Conservation (phyloP, 176 grass and related monocot species). For the Areca catechu region DNA sequence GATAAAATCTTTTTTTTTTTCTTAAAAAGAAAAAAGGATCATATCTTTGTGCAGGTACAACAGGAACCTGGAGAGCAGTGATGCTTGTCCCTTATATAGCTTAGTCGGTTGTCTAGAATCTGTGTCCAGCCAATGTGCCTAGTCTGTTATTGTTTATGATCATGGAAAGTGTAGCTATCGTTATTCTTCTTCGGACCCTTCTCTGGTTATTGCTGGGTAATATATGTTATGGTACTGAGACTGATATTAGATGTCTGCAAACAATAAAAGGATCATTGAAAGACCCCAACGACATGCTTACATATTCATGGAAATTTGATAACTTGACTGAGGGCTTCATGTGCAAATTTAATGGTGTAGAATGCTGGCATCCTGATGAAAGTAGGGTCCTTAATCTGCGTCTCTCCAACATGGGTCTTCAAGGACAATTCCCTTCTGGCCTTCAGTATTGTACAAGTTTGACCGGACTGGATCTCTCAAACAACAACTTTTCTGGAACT, state of each 20-base stretch:
- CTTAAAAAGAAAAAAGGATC: too few species aligned
- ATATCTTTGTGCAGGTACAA: too few species aligned
- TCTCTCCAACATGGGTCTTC: constrained; percentile 68
- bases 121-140: too few species aligned
- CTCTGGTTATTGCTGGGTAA: constrained; percentile 3
- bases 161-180: not conserved
- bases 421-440: constrained; percentile 60
- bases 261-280: not conserved
- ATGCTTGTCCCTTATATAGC: too few species aligned
- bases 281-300: constrained; percentile 6
- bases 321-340: constrained; percentile 45
- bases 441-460: constrained; percentile 85
- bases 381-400: constrained; percentile 59
- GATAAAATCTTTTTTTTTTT: too few species aligned
- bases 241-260: constrained; percentile 9
- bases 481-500: constrained; percentile 59
- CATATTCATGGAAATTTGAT: not conserved
- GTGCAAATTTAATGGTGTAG: constrained; percentile 67
- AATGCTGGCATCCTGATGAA: constrained; percentile 94
- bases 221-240: constrained; percentile 9
- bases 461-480: constrained; percentile 73
- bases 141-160: not conserved
- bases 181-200: constrained; percentile 11
- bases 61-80: too few species aligned
- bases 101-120: too few species aligned